Conservation (phyloP, 306 rosid genomes). For the Coriaria nepalensis region DNA sequence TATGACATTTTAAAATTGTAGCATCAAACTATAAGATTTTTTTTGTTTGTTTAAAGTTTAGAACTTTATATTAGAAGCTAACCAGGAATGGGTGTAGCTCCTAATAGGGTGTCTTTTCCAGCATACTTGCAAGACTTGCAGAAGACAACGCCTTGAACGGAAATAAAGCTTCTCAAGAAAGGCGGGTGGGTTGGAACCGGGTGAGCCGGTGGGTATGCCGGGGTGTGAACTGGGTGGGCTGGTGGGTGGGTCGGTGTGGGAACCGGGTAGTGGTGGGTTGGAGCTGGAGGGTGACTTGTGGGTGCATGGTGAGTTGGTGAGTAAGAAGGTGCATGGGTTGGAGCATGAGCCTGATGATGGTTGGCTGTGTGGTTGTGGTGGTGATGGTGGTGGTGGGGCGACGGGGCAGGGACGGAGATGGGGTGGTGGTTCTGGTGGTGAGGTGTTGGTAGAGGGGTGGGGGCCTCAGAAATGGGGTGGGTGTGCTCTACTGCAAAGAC, state of each 20-base stretch:
- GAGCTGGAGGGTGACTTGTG: background rate
- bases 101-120: constrained; percentile 43
- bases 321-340: constrained; percentile 4
- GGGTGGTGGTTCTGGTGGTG: too few relatives aligned
- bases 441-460: too few relatives aligned
- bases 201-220: too few relatives aligned
- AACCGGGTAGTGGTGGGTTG: constrained; percentile 2
- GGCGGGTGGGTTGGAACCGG: background rate
- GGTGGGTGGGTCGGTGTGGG: constrained; percentile 14
- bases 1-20: too few relatives aligned
- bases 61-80: background rate
- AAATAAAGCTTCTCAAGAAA: constrained; percentile 37
- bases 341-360: constrained; percentile 2
- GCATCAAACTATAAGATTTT: too few relatives aligned
- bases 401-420: too few relatives aligned
- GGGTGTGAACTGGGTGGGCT: too few relatives aligned
- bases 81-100: constrained; percentile 53
- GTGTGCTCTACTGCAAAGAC: too few relatives aligned
- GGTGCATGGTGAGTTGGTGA: too few relatives aligned
- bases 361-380: background rate
- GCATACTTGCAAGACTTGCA: constrained; percentile 63
- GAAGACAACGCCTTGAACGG: constrained; percentile 85
- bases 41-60: too few relatives aligned
- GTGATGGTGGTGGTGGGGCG: too few relatives aligned
- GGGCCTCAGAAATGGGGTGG: too few relatives aligned